Percentiles rank a stretch among this genome's conserved stretches.
Conservation (phyloP, 2,329 filamentous ascomycete genomes). For the Aspergillus fructus region DNA sequence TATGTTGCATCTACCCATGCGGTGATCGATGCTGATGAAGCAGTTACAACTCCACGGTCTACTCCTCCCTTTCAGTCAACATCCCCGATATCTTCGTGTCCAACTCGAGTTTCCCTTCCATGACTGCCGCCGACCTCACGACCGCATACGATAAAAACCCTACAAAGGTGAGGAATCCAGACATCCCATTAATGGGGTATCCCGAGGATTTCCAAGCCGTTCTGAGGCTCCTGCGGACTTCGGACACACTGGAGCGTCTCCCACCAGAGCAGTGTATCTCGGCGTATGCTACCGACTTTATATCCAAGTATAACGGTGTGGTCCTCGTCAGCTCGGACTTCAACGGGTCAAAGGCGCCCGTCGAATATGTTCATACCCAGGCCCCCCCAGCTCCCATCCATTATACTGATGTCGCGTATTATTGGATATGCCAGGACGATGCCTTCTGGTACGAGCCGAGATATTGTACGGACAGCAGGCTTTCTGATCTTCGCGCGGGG, state of each 20-base stretch:
- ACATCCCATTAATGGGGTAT: too few species aligned
- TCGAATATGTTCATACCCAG: background rate
- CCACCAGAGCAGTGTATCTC: slow-evolving; percentile 12
- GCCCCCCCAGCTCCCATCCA: background rate
- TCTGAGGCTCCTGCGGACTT: background rate
- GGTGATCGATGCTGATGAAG: background rate
- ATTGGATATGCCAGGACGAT: slow-evolving; percentile 2
- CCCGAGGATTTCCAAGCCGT: too few species aligned
- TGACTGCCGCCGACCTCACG: background rate
- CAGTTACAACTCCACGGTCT: background rate
- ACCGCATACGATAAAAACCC: too few species aligned
- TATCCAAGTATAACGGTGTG: slow-evolving; percentile 12
- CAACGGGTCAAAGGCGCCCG: background rate
- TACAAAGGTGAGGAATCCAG: fast-evolving
- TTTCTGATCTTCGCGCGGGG: background rate
- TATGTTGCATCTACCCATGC: background rate
- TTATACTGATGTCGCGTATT: background rate
- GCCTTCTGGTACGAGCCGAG: background rate
- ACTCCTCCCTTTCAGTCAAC: background rate
- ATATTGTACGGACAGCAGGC: background rate
- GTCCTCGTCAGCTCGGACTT: slow-evolving; percentile 10
- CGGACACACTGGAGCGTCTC: background rate
- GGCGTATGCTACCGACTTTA: slow-evolving; percentile 17
- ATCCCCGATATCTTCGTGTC: background rate
- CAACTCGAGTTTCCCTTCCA: background rate